phyloP scores from a whole-genome alignment of 2,329 filamentous ascomycete species.

The Hypoxylon sp. region DNA sequence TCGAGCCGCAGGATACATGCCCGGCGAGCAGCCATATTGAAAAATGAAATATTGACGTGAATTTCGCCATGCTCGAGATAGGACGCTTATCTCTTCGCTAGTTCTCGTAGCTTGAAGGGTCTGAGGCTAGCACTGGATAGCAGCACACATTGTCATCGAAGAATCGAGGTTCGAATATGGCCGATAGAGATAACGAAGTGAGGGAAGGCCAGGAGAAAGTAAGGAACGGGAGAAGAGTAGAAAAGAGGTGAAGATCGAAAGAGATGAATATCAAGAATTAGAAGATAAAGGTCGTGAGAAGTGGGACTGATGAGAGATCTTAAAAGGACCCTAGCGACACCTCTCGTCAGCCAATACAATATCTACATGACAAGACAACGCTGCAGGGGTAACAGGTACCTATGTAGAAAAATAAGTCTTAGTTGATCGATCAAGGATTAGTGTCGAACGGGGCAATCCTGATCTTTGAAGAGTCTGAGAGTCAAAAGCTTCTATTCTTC shows the following conservation, averaged over 20 bases:
- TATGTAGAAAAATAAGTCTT: slow-evolving; percentile 19
- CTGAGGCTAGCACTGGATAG: slow-evolving; percentile 20
- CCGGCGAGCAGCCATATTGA: slow-evolving; percentile 47
- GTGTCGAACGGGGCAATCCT: slow-evolving; percentile 24
- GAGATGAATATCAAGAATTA: slow-evolving; percentile 4
- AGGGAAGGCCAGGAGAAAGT: not conserved
- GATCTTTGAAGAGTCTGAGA: slow-evolving; percentile 12
- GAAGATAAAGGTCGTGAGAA: slow-evolving; percentile 21
- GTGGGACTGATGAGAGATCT: slow-evolving; percentile 33
- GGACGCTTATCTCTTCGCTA: slow-evolving; percentile 12
- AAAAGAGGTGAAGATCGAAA: slow-evolving; percentile 11
- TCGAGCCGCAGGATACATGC: slow-evolving; percentile 47
- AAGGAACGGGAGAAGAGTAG: slow-evolving; percentile 11
- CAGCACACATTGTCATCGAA: slow-evolving; percentile 25
- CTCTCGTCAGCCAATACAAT: slow-evolving; percentile 29
- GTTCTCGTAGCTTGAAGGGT: slow-evolving; percentile 22
- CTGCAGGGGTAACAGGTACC: slow-evolving; percentile 19
- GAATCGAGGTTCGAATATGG: slow-evolving; percentile 1
- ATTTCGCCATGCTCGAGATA: slow-evolving; percentile 31
- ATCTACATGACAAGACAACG: slow-evolving; percentile 2
- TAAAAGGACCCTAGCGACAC: slow-evolving; percentile 21
- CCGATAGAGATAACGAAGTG: not conserved
- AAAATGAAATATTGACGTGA: slow-evolving; percentile 31
- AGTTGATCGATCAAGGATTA: slow-evolving; percentile 26
- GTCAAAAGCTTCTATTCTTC: slow-evolving; percentile 9